Conservation (phyloP, 2,329 filamentous ascomycete species). For the Corinectria fuckeliana region DNA sequence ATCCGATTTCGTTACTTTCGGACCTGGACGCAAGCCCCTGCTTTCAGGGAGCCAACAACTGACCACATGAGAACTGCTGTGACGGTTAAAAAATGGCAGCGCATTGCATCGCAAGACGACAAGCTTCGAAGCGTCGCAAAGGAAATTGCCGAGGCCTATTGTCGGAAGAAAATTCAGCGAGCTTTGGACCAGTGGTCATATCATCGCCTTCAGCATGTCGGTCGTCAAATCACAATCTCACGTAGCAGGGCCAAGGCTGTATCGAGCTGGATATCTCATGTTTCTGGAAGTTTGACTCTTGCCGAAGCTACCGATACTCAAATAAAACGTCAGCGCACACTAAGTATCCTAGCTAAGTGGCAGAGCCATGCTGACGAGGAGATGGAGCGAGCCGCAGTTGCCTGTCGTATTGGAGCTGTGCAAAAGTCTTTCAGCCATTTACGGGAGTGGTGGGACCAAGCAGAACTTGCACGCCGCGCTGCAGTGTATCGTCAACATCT, state of each 20-base stretch:
- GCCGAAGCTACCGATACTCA: constrained; percentile 28
- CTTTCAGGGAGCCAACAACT: constrained; percentile 36
- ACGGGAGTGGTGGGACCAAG: constrained; percentile 41
- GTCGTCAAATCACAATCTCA: constrained; percentile 27
- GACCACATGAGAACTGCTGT: constrained; percentile 41
- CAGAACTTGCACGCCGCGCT: constrained; percentile 38
- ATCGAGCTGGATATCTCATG: constrained; percentile 33
- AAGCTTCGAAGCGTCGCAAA: constrained; percentile 36
- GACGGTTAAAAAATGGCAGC: constrained; percentile 44
- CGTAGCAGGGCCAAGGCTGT: constrained; percentile 26
- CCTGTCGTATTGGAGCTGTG: constrained; percentile 27
- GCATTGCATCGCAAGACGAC: constrained; percentile 37
- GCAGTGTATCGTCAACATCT: constrained; percentile 29
- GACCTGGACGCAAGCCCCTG: constrained; percentile 45
- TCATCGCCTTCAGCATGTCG: constrained; percentile 29
- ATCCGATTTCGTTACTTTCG: constrained; percentile 60
- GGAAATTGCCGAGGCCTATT: constrained; percentile 30
- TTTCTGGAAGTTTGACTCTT: constrained; percentile 17
- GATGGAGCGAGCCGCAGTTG: constrained; percentile 4
- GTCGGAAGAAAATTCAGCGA: constrained; percentile 26
- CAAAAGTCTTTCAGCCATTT: constrained; percentile 36
- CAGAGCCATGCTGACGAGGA: constrained; percentile 22
- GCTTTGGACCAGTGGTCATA: constrained; percentile 40
- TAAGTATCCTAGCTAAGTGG: constrained; percentile 33
- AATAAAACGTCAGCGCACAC: constrained; percentile 18